These are phyloP conservation scores for Cetradonia linearis DNA, from an alignment of 495 filamentous ascomycete species.

Conservation along the genomic window DNA sequence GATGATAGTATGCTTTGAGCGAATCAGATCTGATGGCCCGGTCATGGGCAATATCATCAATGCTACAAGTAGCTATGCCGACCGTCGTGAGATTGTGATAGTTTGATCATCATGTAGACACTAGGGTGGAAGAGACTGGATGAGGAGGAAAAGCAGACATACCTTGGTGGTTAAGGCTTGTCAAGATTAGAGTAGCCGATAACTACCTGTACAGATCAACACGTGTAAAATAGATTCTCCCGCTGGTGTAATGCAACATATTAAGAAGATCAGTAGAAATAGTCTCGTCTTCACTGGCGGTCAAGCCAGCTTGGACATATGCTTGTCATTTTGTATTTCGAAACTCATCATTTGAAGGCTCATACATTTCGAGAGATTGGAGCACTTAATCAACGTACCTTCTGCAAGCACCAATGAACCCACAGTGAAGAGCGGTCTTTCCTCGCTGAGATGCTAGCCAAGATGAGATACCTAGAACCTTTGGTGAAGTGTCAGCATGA, in stretches of 20 bases:
- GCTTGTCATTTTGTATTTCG: slow-evolving; percentile 45
- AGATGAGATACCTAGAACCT: background rate
- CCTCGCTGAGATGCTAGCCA: background rate
- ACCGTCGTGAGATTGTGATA: slow-evolving; percentile 88
- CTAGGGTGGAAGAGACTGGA: slow-evolving; percentile 2
- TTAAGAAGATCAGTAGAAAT: slow-evolving; percentile 36
- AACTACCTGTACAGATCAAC: slow-evolving; percentile 24
- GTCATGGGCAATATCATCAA: slow-evolving; percentile 94
- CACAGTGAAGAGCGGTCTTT: background rate
- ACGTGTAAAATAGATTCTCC: background rate
- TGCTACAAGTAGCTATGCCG: slow-evolving; percentile 73
- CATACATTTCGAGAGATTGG: slow-evolving; percentile 11
- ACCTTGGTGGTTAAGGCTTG: background rate
- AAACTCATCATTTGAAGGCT: slow-evolving; percentile 39
- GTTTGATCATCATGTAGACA: slow-evolving; percentile 62
- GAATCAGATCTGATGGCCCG: slow-evolving; percentile 58
- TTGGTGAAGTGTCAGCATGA: background rate
- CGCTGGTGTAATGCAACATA: background rate
- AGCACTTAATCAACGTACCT: background rate
- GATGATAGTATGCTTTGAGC: slow-evolving; percentile 18
- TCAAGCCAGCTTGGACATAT: slow-evolving; percentile 47
- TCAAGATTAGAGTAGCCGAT: background rate
- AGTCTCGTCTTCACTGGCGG: slow-evolving; percentile 41
- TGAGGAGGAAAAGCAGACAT: background rate
- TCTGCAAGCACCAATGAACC: background rate